A percentile compares a stretch with the other conserved stretches of the same genome.
Evolutionary conservation across 176 grass and related monocot species (phyloP).

Genomic region (Thinopyrum elongatum): DNA sequence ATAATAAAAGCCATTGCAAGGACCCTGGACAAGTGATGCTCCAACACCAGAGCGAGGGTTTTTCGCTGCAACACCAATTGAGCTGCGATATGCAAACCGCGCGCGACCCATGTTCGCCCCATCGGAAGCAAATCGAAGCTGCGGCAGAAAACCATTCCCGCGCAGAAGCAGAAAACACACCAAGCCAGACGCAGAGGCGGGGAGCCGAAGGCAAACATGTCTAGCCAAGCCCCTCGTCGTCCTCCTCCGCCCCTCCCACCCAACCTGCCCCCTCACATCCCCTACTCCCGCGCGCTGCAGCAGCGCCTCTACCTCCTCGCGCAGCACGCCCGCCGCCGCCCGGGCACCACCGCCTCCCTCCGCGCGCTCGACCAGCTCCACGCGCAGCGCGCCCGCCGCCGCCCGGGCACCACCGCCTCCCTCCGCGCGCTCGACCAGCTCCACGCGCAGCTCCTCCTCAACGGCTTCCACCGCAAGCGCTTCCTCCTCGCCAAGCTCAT

Average conservation of each 20-base stretch:
- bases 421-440: conserved; percentile 49
- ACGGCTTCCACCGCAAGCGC: conserved; percentile 63
- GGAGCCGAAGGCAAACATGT: conserved; percentile 1
- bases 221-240: background rate
- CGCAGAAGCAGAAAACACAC: background rate
- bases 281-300: conserved; percentile 63
- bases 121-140: background rate
- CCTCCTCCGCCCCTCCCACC: background rate
- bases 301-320: conserved; percentile 65
- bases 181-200: background rate
- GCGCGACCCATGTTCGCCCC: too few species aligned
- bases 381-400: conserved; percentile 31
- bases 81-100: too few species aligned
- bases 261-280: conserved; percentile 22
- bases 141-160: background rate
- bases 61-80: too few species aligned
- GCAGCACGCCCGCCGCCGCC: conserved; percentile 36
- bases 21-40: too few species aligned
- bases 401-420: background rate
- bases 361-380: conserved; percentile 54
- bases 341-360: conserved; percentile 10
- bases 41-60: too few species aligned
- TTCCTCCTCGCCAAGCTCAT: conserved; percentile 70
- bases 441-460: conserved; percentile 63
- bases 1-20: too few species aligned